Percentiles rank a stretch among this genome's conserved stretches.
Conservation (phyloP, 345 rosid genomes). For the Eucalyptus dawsonii region DNA sequence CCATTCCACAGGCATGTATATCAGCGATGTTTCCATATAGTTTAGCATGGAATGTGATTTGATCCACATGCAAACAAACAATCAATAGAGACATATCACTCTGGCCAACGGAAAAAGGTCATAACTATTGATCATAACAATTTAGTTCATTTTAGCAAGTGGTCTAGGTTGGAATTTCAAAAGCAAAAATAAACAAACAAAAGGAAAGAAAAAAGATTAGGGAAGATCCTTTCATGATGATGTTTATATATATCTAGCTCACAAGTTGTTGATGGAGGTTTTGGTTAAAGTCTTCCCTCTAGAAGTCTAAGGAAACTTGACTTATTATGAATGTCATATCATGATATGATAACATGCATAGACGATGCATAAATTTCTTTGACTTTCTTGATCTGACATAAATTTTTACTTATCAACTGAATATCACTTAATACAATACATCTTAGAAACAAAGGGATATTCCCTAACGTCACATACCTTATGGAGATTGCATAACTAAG, state of each 20-base stretch:
- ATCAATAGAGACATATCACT: background rate
- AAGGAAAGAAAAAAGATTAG: background rate
- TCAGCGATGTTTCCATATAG: background rate
- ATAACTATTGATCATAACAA: background rate
- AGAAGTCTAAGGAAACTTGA: too few relatives aligned
- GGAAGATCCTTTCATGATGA: background rate
- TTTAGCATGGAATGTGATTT: background rate
- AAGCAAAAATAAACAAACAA: background rate
- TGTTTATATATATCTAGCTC: background rate
- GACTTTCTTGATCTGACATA: too few relatives aligned
- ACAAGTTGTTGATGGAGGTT: background rate
- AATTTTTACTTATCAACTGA: background rate
- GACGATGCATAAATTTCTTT: background rate
- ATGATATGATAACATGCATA: background rate
- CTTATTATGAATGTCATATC: background rate
- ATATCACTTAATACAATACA: background rate
- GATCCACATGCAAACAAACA: background rate
- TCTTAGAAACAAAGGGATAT: background rate
- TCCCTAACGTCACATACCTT: background rate
- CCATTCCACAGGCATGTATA: background rate
- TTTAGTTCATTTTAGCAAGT: background rate
- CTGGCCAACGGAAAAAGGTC: background rate
- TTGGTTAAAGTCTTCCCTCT: background rate
- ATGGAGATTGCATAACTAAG: background rate
- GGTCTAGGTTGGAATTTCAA: background rate